A percentile compares a stretch with the other conserved stretches of the same genome.
These are phyloP conservation scores for Flaveria ramosissima DNA, from an alignment of 129 eudicot genomes.

Conservation along the genomic window DNA sequence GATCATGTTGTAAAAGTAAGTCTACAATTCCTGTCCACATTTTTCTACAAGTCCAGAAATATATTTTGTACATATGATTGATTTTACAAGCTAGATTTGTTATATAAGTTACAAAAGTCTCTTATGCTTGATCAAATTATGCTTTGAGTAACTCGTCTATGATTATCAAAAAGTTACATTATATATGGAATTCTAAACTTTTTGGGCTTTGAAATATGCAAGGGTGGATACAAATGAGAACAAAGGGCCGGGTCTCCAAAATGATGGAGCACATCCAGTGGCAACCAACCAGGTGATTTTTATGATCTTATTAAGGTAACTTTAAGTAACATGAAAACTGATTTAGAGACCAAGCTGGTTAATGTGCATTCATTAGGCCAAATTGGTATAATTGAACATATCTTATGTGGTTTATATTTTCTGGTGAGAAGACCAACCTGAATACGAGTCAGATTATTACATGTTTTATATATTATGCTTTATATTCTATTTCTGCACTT, in stretches of 20 bases:
- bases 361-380: neutral
- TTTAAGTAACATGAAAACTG: neutral
- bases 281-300: constrained; percentile 82
- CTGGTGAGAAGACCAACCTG: constrained; percentile 64
- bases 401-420: constrained; percentile 19
- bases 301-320: constrained; percentile 30
- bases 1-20: no score
- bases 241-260: constrained; percentile 49
- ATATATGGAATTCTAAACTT: no score
- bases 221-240: constrained; percentile 73
- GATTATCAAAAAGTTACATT: no score
- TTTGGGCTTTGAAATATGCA: constrained; percentile 23
- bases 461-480: neutral
- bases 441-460: constrained; percentile 63
- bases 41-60: no score
- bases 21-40: no score
- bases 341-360: neutral
- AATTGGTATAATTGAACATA: neutral
- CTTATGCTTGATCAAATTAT: no score
- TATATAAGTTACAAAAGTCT: no score
- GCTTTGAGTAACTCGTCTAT: no score
- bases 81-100: no score
- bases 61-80: no score
- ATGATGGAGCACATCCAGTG: constrained; percentile 90
- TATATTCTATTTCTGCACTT: neutral